Conservation (phyloP, 202 grass and related monocot species). For the Setaria italica region DNA sequence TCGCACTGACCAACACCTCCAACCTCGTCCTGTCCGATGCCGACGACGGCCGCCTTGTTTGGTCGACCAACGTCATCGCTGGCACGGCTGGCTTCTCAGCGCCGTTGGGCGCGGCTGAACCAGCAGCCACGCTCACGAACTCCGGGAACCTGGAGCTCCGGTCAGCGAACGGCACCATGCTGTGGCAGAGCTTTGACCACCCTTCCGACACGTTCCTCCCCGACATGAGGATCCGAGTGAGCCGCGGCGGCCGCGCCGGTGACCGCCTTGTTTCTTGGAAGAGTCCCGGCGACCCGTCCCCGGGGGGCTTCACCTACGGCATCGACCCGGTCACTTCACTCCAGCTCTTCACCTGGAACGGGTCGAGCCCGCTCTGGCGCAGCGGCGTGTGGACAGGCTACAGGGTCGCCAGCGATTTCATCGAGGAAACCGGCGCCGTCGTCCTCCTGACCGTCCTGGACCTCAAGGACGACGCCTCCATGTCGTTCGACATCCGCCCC, state of each 20-base stretch:
- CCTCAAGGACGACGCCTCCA: conserved; percentile 23
- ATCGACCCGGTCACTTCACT: conserved; percentile 54
- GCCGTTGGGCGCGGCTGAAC: too few species aligned
- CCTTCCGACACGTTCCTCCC: conserved; percentile 58
- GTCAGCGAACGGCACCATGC: neutral
- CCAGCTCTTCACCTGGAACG: conserved; percentile 66
- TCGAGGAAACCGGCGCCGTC: neutral
- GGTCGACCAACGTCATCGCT: neutral
- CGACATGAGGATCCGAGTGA: conserved; percentile 58
- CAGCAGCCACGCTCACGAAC: conserved; percentile 36
- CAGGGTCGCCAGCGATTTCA: neutral
- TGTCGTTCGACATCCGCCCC: neutral
- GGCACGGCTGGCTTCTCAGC: too few species aligned
- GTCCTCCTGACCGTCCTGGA: neutral
- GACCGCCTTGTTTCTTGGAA: conserved; percentile 46
- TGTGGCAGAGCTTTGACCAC: conserved; percentile 84
- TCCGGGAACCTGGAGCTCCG: conserved; percentile 63
- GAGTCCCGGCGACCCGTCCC: conserved; percentile 47
- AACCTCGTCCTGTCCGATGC: neutral
- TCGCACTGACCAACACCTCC: neutral
- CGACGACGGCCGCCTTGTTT: neutral
- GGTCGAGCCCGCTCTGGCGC: conserved; percentile 45
- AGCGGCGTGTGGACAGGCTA: conserved; percentile 58
- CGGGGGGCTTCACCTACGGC: conserved; percentile 56
- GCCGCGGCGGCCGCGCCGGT: conserved; percentile 8